Base-by-base conservation (phyloP, 768 basidiomycete species). In the Cantharellus cinnabarinus region DNA sequence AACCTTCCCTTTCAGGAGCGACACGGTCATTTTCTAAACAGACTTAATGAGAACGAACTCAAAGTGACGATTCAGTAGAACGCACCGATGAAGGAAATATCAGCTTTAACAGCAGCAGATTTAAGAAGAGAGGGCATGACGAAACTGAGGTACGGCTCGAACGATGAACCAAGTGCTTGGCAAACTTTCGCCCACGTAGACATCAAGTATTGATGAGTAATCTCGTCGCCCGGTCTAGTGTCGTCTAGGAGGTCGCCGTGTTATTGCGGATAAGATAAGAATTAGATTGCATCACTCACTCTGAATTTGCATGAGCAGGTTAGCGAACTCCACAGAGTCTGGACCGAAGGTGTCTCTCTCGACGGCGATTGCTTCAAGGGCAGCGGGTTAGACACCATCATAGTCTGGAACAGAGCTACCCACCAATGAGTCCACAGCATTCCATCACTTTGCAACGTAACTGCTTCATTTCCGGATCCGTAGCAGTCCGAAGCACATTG, bases 131-230 rank as follows among this genome's bases (percentile, higher is more conserved):
- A 76, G 0, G 89, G 86, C 79, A 93, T 88, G 2, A 91, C 89
- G 14, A 84, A 76, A 0, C 82, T 81, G 2, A 93, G 75, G 67
- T 87, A 93, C 0, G 87, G 87, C 66, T 85, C 86, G 61, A 93
- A 94, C 65, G 90, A 85, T 5, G 77, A 73, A 0, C 84, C 84
- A 65, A 93, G 76, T 0, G 86, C 85, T 62, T 89, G 87, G 66
- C 86, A 89, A 0, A 93, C 76, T 65, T 87, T 90, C 2, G 85
- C 83, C 88, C 88, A 93, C 0, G 88, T 91, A 50, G 82, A 79
- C 54, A 88, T 87, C 37, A 90, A 74, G 66, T 88, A 89, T 10
- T 54, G 44, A 2, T 83, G 68, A 63, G 87, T 80, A 0, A 83
- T 79, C 65, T 91, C 87, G 5, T 76, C 74, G 62, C 89, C 86